Percentiles rank a stretch among this genome's conserved stretches.
phyloP scores from a whole-genome alignment of 129 eudicot species.

The Arctium minus region DNA sequence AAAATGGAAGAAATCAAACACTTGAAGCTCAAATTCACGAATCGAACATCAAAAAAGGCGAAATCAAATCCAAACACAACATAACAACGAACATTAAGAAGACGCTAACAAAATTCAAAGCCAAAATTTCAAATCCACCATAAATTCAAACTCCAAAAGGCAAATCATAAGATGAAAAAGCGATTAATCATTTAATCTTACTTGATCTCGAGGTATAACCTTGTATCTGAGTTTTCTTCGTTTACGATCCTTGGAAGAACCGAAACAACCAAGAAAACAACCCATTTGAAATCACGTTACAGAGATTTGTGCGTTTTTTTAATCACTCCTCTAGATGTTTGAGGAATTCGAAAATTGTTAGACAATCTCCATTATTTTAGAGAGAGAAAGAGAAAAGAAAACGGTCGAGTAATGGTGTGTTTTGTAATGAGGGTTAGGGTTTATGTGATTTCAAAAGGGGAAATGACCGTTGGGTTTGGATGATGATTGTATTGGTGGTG shows the following conservation, averaged over 20 bases:
- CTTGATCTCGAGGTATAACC: constrained; percentile 53
- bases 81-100: background rate
- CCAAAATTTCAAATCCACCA: constrained; percentile 1
- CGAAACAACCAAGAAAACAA: constrained; percentile 93
- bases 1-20: background rate
- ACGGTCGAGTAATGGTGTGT: constrained; percentile 42
- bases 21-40: background rate
- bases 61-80: background rate
- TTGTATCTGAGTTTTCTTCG: constrained; percentile 45
- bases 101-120: background rate
- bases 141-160: background rate
- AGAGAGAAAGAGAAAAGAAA: constrained; percentile 21
- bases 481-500: constrained; percentile 10
- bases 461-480: constrained; percentile 70
- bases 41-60: background rate
- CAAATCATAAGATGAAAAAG: background rate
- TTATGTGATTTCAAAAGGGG: constrained; percentile 26
- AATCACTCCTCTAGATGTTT: background rate
- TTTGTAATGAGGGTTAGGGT: constrained; percentile 26
- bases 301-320: constrained; percentile 4
- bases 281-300: constrained; percentile 48
- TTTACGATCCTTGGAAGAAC: constrained; percentile 53
- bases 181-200: constrained; percentile 25
- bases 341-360: constrained; percentile 11
- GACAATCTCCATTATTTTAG: constrained; percentile 33